Evolutionary conservation across 177 flowering plant genomes (phyloP).

Genomic region (Telopea speciosissima): DNA sequence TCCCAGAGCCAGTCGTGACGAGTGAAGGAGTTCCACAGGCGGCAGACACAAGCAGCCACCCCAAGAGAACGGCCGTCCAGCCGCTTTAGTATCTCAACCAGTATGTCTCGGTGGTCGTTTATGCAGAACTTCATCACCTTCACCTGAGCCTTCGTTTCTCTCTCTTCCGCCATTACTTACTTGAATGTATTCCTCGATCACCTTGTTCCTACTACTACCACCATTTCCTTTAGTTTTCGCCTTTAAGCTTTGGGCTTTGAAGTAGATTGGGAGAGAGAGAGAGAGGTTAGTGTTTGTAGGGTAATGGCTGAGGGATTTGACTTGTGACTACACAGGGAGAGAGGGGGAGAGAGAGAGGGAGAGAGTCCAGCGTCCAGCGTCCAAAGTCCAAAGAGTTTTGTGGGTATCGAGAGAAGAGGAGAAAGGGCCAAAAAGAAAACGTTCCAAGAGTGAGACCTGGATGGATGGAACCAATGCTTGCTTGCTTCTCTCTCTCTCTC

Average conservation of each 20-base stretch:
- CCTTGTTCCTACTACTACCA: no score
- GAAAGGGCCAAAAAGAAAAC: slow-evolving; percentile 48
- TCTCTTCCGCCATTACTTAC: slow-evolving; percentile 7
- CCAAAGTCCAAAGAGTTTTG: slow-evolving; percentile 1
- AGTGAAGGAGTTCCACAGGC: slow-evolving; percentile 65
- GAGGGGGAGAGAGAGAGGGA: neutral
- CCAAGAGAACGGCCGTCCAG: slow-evolving; percentile 76
- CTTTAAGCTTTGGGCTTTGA: neutral
- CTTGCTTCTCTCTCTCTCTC: neutral
- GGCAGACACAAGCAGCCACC: slow-evolving; percentile 74
- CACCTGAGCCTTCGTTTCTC: slow-evolving; percentile 15
- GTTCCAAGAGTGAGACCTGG: slow-evolving; percentile 30
- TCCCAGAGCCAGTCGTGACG: slow-evolving; percentile 79
- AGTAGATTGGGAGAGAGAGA: neutral
- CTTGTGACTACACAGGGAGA: neutral
- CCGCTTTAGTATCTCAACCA: slow-evolving; percentile 63
- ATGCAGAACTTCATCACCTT: slow-evolving; percentile 36
- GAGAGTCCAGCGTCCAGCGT: no score
- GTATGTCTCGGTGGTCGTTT: slow-evolving; percentile 71
- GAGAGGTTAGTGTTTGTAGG: neutral
- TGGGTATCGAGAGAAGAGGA: slow-evolving; percentile 38
- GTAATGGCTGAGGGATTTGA: neutral
- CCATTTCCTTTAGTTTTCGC: no score
- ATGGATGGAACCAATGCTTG: slow-evolving; percentile 34
- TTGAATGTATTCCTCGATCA: neutral